A percentile compares a stretch with the other conserved stretches of the same genome.
These are phyloP conservation scores for Barnettozyma hawaiiensis DNA, from an alignment of 1,139 yeast species.

Conservation along the genomic window DNA sequence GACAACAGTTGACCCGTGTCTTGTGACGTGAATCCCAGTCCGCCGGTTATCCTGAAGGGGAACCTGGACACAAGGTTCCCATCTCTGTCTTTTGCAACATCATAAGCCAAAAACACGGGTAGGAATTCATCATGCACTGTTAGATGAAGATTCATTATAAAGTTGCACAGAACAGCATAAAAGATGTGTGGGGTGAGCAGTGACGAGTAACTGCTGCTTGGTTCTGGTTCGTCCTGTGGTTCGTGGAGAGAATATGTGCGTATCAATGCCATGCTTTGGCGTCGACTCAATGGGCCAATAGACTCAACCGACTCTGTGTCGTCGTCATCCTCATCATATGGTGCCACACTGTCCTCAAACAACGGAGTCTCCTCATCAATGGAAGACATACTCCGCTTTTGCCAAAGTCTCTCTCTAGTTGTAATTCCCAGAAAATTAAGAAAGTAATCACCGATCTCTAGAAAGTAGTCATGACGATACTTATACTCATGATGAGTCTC, in stretches of 20 bases:
- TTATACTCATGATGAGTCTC: slow-evolving; percentile 48
- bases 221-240: slow-evolving; percentile 23
- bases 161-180: slow-evolving; percentile 38
- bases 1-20: slow-evolving; percentile 53
- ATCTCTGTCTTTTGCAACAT: slow-evolving; percentile 26
- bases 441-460: slow-evolving; percentile 47
- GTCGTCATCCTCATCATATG: neutral
- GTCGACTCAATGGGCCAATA: slow-evolving; percentile 31
- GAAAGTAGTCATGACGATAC: slow-evolving; percentile 42
- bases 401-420: slow-evolving; percentile 35
- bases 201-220: slow-evolving; percentile 27
- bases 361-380: slow-evolving; percentile 9
- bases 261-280: slow-evolving; percentile 36
- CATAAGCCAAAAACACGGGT: slow-evolving; percentile 55
- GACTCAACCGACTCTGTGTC: slow-evolving; percentile 22
- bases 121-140: slow-evolving; percentile 53
- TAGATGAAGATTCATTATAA: slow-evolving; percentile 44
- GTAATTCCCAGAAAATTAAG: slow-evolving; percentile 31
- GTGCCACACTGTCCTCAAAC: slow-evolving; percentile 4
- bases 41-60: slow-evolving; percentile 45
- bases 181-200: slow-evolving; percentile 25
- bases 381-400: neutral
- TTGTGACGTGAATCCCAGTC: slow-evolving; percentile 41
- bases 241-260: slow-evolving; percentile 37
- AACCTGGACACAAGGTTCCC: slow-evolving; percentile 34